Evolutionary conservation across 495 filamentous ascomycete genomes (phyloP), one percentile per base, ranked within the genome.

Genomic region (Venustampulla echinocandica): DNA sequence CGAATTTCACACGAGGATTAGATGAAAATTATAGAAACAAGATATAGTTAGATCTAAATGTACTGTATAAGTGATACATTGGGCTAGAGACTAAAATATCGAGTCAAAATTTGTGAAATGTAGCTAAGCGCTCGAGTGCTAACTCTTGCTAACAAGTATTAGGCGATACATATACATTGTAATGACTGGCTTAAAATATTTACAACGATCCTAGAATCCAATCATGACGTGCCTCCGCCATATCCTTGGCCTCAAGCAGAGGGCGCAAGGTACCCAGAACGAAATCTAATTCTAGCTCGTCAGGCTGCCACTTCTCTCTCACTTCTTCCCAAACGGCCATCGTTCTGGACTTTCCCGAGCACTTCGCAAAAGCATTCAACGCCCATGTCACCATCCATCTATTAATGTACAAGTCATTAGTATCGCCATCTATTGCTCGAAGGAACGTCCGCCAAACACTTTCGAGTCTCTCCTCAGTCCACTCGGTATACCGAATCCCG

Each of bases 391-490:
- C 72, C 60, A 76, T 59, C 72, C 72, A 75, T 2, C 62, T 64
- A 46, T 58, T 67, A 22, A 76, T 65, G 43, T 66, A 64, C 11
- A 78, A 49, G 46, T 19, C 54, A 53, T 11, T 42, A 28, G 20
- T 40, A 2, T 34, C 20, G 10, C 59, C 54, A 23, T 74, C 73
- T 4, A 73, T 36, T 4, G 68, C 64, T 1, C 53, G 24, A 3
- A 76, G 22, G 18, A 74, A 63, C 3, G 72, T 65, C 1, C 54
- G 42, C 59, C 63, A 75, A 25, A 76, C 71, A 38, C 58, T 65
- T 40, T 73, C 64, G 11, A 90, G 69, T 30, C 71, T 69, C 50
- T 70, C 63, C 14, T 67, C 65, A 39, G 75, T 82, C 88, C 85
- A 92, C 5, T 75, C 59, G 10, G 75, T 77, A 50, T 76, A 73